Evolutionary conservation across 2,329 filamentous ascomycete species (phyloP).

Genomic region (Talaromyces amestolkiae): DNA sequence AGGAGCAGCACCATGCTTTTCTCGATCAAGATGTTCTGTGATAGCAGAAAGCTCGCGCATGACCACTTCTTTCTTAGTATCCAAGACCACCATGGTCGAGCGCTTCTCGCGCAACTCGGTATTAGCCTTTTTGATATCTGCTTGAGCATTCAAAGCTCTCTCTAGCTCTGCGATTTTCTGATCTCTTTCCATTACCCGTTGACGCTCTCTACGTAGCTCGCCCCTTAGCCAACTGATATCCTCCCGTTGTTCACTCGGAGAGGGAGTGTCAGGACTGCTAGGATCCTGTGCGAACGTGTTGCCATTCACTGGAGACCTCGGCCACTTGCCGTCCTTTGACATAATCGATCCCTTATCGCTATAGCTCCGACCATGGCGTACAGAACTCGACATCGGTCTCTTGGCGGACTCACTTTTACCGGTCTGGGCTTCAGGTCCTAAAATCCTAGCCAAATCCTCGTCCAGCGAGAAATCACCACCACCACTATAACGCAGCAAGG

Average conservation of each 20-base stretch:
- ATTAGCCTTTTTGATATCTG: slow-evolving; percentile 72
- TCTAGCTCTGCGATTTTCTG: slow-evolving; percentile 79
- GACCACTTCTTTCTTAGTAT: slow-evolving; percentile 93
- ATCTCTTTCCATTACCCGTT: slow-evolving; percentile 80
- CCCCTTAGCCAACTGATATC: slow-evolving; percentile 64
- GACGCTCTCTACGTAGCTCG: slow-evolving; percentile 77
- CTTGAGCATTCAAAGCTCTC: slow-evolving; percentile 56
- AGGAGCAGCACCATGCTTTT: slow-evolving; percentile 76
- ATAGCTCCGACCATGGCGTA: slow-evolving; percentile 86
- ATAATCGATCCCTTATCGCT: slow-evolving; percentile 64
- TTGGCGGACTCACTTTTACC: slow-evolving; percentile 70
- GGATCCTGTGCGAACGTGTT: slow-evolving; percentile 41
- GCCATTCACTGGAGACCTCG: slow-evolving; percentile 62
- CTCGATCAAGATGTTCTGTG: slow-evolving; percentile 80
- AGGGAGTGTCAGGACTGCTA: slow-evolving; percentile 67
- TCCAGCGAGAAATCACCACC: slow-evolving; percentile 91
- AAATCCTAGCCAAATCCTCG: slow-evolving; percentile 87
- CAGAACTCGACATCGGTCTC: slow-evolving; percentile 85
- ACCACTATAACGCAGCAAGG: slow-evolving; percentile 68
- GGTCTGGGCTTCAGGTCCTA: slow-evolving; percentile 67
- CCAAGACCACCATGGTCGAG: slow-evolving; percentile 89
- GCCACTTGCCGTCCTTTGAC: slow-evolving; percentile 66
- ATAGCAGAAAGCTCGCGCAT: slow-evolving; percentile 87
- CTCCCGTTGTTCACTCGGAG: slow-evolving; percentile 52
- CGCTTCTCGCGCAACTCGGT: slow-evolving; percentile 88